phyloP scores from a whole-genome alignment of 495 filamentous ascomycete genomes.

The Aspergillus asperescens region DNA sequence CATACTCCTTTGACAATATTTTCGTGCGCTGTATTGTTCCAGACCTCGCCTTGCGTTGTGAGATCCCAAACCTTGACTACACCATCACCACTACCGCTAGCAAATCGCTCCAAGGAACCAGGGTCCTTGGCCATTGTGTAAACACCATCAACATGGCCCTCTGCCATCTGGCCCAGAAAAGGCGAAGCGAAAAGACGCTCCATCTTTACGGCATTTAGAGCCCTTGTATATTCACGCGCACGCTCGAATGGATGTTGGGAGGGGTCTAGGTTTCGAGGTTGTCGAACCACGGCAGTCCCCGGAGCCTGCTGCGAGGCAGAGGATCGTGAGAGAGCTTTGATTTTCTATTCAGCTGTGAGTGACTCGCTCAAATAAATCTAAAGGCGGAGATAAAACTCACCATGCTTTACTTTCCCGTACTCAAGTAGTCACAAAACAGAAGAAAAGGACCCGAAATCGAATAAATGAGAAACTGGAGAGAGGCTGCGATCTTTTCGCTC shows the following conservation, averaged over 20 bases:
- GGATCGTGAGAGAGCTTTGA: conserved; percentile 83
- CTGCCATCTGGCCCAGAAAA: conserved; percentile 81
- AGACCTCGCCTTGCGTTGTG: conserved; percentile 68
- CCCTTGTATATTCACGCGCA: conserved; percentile 85
- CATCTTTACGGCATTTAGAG: conserved; percentile 86
- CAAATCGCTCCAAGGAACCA: conserved; percentile 61
- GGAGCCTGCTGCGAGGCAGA: conserved; percentile 71
- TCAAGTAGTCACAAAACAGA: not conserved
- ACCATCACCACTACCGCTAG: conserved; percentile 78
- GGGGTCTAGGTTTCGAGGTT: conserved; percentile 86
- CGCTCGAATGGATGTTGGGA: conserved; percentile 91
- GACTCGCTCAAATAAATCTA: not conserved
- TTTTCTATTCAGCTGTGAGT: conserved; percentile 54
- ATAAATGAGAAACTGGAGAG: not conserved
- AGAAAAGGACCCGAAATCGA: not conserved
- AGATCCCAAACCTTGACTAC: conserved; percentile 94
- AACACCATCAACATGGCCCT: conserved; percentile 91
- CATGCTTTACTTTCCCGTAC: conserved; percentile 16
- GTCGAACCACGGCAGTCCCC: conserved; percentile 65
- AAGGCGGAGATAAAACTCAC: conserved; percentile 9
- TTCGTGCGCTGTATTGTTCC: conserved; percentile 75
- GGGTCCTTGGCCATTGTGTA: conserved; percentile 70
- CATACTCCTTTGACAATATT: conserved; percentile 88
- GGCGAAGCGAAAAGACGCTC: conserved; percentile 95
- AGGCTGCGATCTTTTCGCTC: not conserved